Evolutionary conservation across 2,329 filamentous ascomycete genomes (phyloP), one percentile per base, ranked within the genome.

Genomic region (Purpureocillium lavendulum): DNA sequence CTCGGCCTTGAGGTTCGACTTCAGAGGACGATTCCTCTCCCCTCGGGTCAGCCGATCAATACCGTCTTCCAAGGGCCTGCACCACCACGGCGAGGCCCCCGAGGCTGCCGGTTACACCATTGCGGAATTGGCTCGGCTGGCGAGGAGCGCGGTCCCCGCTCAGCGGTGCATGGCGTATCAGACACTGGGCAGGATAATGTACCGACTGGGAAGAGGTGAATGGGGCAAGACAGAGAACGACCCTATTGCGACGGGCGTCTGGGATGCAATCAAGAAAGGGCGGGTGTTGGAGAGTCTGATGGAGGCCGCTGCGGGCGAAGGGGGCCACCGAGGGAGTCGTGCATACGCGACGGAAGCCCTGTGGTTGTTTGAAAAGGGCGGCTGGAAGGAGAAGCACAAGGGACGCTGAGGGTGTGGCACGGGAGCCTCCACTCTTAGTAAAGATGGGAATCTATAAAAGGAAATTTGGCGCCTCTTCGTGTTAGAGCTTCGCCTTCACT

Each of bases 101-200:
- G 87, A 94, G 60, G 87, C 89, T 2, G 92, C 92, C 0, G 92
- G 92, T 0, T 98, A 98, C 62, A 97, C 92, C 0, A 76, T 98
- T 24, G 78, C 80, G 1, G 92, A 98, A 61, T 70, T 98, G 1
- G 82, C 87, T 1, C 77, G 83, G 26, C 72, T 96, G 2, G 80
- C 87, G 4, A 75, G 90, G 28, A 94, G 86, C 40, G 79, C 81
- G 0, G 87, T 95, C 15, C 78, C 92, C 0, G 82, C 85, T 1
- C 92, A 98, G 66, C 69, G 90, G 10, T 96, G 92, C 54, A 75
- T 97, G 45, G 87, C 92, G 0, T 96, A 87, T 61, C 90, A 95
- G 62, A 90, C 89, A 0, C 67, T 97, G 1, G 92, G 92, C 0
- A 73, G 92, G 15, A 75, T 97, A 6, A 61, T 97, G 13, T 97